Base-by-base conservation (phyloP, 768 basidiomycete genomes). In the Erythrobasidium yunnanense region DNA sequence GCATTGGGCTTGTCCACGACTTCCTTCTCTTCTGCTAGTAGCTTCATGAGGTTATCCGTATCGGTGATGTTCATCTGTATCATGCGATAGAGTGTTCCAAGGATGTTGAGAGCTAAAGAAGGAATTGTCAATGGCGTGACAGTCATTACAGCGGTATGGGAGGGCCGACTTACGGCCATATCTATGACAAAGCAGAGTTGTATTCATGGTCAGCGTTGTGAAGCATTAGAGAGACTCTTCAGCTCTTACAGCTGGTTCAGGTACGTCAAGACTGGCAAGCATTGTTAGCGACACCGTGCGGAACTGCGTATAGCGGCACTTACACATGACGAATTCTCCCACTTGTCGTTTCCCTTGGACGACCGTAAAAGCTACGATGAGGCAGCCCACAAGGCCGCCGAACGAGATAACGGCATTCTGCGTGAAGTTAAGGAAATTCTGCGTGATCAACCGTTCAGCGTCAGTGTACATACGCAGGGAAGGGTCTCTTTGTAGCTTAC, bases 341-440 rank as follows among this genome's bases (percentile, higher is more conserved):
- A 68, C 67, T 25, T 35, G 20, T 13, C 80, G 78, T 46, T 80
- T 72, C 11, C 82, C 81, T 13, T 78, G 76, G 1, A 83, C 83
- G 38, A 90, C 83, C 22, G 85, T 82, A 27, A 78, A 77, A 0
- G 87, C 86, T 55, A 93, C 86, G 69, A 92, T 84, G 76, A 89
- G 78, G 20, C 83, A 85, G 20, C 91, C 91, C 51, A 88, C 77
- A 13, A 95, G 83, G 27, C 95, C 81, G 22, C 90, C 90, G 49
- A 84, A 75, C 4, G 85, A 85, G 55, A 87, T 87, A 73, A 91
- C 86, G 66, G 87, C 81, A 72, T 87, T 87, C 76, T 90, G 88
- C 29, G 84, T 79, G 50, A 90, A 78, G 72, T 87, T 88, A 63
- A 90, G 78, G 6, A 88, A 73, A 72, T 86, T 87, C 67, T 87